Conservation (phyloP, 1,284 basidiomycete species). For the Cryptococcus hybrid region DNA sequence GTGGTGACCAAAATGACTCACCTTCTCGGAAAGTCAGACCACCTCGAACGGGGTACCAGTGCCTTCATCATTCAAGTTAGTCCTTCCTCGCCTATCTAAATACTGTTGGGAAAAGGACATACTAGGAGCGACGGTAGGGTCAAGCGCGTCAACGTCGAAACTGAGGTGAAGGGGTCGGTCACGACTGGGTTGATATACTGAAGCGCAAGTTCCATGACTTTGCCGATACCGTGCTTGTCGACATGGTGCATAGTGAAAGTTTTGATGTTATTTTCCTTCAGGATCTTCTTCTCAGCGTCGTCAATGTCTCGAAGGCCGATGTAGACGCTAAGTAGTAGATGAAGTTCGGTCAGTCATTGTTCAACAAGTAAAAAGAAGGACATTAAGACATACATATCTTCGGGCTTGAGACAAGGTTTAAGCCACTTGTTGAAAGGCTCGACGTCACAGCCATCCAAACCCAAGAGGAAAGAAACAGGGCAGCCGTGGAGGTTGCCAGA, state of each 20-base stretch:
- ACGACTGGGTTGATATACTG: constrained; percentile 83
- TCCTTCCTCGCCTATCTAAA: constrained; percentile 5
- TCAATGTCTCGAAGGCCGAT: constrained; percentile 97
- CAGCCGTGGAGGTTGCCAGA: constrained; percentile 98
- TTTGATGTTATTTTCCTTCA: constrained; percentile 85
- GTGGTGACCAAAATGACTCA: background rate
- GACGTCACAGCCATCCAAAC: constrained; percentile 63
- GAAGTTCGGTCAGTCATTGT: background rate
- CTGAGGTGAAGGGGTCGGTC: constrained; percentile 88
- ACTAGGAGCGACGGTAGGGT: constrained; percentile 90
- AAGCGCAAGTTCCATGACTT: constrained; percentile 92
- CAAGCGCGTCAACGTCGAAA: constrained; percentile 95
- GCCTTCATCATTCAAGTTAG: constrained; percentile 15
- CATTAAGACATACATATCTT: constrained; percentile 50
- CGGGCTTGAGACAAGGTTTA: constrained; percentile 66
- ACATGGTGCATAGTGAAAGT: constrained; percentile 98
- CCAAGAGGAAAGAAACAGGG: constrained; percentile 93
- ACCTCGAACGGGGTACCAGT: constrained; percentile 69
- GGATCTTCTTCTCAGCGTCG: constrained; percentile 80
- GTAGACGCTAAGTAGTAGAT: constrained; percentile 55
- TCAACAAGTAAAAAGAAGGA: background rate
- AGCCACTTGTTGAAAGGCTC: constrained; percentile 65
- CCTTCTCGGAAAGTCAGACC: constrained; percentile 64
- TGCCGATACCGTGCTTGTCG: constrained; percentile 93
- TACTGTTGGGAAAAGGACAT: constrained; percentile 11